These are phyloP conservation scores for Rhinocladiella mackenziei DNA, from an alignment of 2,329 filamentous ascomycete species.

Conservation along the genomic window DNA sequence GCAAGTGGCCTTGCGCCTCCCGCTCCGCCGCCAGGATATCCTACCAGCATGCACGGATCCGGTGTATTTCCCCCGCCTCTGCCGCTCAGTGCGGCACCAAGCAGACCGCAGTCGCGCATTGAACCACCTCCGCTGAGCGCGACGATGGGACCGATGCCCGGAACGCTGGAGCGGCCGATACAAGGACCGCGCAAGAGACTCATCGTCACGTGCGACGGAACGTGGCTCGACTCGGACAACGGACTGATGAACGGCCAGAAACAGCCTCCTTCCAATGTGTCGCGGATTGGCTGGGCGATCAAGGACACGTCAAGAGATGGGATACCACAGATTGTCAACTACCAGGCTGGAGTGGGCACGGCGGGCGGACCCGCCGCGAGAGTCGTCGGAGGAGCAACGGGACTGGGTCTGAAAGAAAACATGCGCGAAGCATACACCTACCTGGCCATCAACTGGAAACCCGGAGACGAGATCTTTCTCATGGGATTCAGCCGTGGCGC, in stretches of 20 bases:
- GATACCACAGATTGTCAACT: conserved; percentile 40
- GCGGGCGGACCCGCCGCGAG: conserved; percentile 21
- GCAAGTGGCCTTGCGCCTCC: conserved; percentile 24
- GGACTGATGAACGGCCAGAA: conserved; percentile 29
- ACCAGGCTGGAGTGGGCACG: conserved; percentile 42
- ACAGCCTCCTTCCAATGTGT: conserved; percentile 40
- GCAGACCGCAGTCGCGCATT: conserved; percentile 22
- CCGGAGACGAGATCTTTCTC: conserved; percentile 38
- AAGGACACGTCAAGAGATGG: conserved; percentile 33
- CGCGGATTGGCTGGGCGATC: conserved; percentile 37
- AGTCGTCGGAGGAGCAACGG: conserved; percentile 26
- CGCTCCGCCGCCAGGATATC: conserved; percentile 14
- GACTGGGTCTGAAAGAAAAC: conserved; percentile 29
- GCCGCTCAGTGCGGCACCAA: conserved; percentile 15
- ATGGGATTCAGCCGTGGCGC: conserved; percentile 39
- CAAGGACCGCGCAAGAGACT: conserved; percentile 32
- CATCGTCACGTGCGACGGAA: conserved; percentile 38
- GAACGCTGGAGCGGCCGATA: conserved; percentile 24
- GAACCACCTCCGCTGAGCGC: conserved; percentile 28
- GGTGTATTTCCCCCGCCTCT: conserved; percentile 16
- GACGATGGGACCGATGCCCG: conserved; percentile 28
- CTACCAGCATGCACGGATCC: conserved; percentile 21
- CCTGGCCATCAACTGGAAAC: conserved; percentile 35
- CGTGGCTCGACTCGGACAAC: conserved; percentile 35
- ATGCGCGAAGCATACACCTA: conserved; percentile 33